Evolutionary conservation across 2,329 filamentous ascomycete species (phyloP).

Genomic region (Colletotrichum costaricense): DNA sequence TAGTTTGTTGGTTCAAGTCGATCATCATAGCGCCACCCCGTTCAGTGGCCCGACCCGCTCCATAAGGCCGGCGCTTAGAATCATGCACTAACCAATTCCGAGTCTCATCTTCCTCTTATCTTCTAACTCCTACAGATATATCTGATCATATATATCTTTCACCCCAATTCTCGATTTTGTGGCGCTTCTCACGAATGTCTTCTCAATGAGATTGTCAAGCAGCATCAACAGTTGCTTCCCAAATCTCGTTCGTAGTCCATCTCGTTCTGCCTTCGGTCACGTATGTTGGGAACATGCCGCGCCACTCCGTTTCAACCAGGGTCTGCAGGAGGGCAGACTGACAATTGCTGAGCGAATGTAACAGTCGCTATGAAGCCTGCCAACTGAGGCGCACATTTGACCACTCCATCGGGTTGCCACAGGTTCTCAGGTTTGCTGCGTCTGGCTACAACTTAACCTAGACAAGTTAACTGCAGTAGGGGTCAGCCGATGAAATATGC

Average conservation of each 20-base stretch:
- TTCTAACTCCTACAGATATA: too few relatives aligned
- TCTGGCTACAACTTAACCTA: neutral
- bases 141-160: too few relatives aligned
- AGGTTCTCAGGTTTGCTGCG: neutral
- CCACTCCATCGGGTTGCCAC: neutral
- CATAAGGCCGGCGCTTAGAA: too few relatives aligned
- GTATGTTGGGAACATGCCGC: neutral
- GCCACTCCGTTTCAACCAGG: constrained; percentile 1
- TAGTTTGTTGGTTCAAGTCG: too few relatives aligned
- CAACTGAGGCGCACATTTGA: neutral
- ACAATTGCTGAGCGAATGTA: neutral
- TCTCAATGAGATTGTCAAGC: too few relatives aligned
- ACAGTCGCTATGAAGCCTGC: neutral
- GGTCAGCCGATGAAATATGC: constrained; percentile 2
- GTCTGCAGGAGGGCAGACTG: constrained; percentile 17
- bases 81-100: too few relatives aligned
- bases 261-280: neutral
- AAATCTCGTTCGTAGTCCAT: neutral
- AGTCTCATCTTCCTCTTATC: too few relatives aligned
- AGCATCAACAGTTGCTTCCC: neutral
- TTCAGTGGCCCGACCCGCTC: too few relatives aligned
- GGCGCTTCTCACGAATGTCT: too few relatives aligned
- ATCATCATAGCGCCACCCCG: too few relatives aligned
- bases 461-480: neutral
- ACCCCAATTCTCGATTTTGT: too few relatives aligned